These are phyloP conservation scores for Verticillium longisporum DNA, from an alignment of 2,329 filamentous ascomycete species.

Conservation along the genomic window DNA sequence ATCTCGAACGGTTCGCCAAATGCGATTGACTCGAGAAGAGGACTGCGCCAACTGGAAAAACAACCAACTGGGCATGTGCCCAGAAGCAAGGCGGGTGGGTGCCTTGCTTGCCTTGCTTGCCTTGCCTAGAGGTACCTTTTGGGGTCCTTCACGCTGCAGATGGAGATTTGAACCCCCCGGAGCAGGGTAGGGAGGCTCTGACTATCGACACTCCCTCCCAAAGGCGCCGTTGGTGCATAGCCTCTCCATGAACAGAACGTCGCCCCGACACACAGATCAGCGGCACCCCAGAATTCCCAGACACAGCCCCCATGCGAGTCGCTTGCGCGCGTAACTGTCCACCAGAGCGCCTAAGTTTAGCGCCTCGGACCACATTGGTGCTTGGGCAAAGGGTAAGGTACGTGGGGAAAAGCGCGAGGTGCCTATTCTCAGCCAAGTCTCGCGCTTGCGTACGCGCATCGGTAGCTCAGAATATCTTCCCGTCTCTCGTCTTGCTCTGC, in stretches of 20 bases:
- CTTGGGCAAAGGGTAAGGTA: too few species aligned
- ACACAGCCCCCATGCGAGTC: conserved; percentile 7
- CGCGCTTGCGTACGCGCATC: not conserved
- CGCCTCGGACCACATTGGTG: not conserved
- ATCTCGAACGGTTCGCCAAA: not conserved
- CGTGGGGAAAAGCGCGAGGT: too few species aligned
- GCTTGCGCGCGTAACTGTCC: not conserved
- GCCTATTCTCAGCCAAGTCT: not conserved
- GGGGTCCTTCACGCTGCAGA: not conserved
- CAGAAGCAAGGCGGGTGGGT: not conserved
- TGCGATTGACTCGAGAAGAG: not conserved
- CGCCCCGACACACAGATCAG: not conserved
- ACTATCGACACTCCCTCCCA: conserved; percentile 9
- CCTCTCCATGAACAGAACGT: not conserved
- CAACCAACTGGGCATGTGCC: not conserved
- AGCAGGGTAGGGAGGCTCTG: conserved; percentile 11
- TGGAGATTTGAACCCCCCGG: not conserved
- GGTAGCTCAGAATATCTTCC: not conserved
- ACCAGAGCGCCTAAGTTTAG: not conserved
- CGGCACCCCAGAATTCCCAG: conserved; percentile 6
- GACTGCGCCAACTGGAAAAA: not conserved
- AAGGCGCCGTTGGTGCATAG: conserved; percentile 3
- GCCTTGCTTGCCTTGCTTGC: too few species aligned
- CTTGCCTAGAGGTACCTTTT: not conserved
- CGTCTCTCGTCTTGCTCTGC: too few species aligned